Base-by-base conservation (phyloP, 371 early-diverging fungal species). In the Batrachochytrium dendrobatidis region DNA sequence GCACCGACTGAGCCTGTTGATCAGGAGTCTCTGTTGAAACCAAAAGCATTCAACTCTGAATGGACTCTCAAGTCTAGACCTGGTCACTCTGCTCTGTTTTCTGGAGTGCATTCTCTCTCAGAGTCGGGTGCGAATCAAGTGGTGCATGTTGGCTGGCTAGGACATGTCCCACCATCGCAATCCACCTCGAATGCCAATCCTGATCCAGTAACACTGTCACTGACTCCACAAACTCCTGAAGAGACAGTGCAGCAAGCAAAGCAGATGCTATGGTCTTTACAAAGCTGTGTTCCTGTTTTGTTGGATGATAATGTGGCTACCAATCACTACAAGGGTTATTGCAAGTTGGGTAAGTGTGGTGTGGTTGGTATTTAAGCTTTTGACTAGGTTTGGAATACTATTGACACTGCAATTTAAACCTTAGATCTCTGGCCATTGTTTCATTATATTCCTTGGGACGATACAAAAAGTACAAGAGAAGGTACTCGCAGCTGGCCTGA, bases 381-480 rank as follows among this genome's bases (percentile, higher is more conserved):
- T 52, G 18, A 29, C 39, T 15, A n/a, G n/a, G 15, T 12, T 15
- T 39, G 39, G n/a, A 39, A n/a, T 39, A n/a, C 39, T 12, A 53
- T 8, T 48, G 50, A 17, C 17, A 39, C 39, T 7, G 29, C 61
- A 51, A 8, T 34, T 8, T 43, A 48, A 17, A 12, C 26, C 1
- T 56, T 56, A 67, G 80, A 80, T 53, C 82, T 99, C 10, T 99
- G 99, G 99, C 99, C 99, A 0, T 73, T 98, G 55, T 86, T 99
- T 54, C 99, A 99, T 75, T 96, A 96, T 66, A 85, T 98, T 55
- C 76, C 91, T 55, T 95, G 95, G 84, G 90, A 96, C 49, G 57
- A 68, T 28, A 69, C 69, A 1, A 70, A 68, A 73, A 80, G 58
- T 71, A 50, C 68, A 17, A 39, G 32, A 3, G 59, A 67, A 34